These are phyloP conservation scores for Anethum foeniculum DNA, from an alignment of 140 eudicot species.

Conservation along the genomic window DNA sequence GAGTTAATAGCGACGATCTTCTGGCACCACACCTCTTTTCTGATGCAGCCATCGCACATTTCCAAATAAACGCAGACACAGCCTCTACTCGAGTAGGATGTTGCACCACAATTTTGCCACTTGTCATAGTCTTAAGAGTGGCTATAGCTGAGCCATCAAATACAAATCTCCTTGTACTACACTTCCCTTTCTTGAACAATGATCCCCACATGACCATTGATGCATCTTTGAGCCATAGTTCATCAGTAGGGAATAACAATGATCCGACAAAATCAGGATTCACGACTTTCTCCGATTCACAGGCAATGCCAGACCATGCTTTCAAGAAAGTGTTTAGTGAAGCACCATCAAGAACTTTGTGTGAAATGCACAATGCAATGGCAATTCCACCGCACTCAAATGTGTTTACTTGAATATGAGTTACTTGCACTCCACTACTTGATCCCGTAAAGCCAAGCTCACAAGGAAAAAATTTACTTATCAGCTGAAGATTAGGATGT, in stretches of 20 bases:
- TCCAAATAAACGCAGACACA: constrained; percentile 60
- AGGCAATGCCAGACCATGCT: constrained; percentile 36
- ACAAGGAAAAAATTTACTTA: constrained; percentile 41
- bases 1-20: constrained; percentile 42
- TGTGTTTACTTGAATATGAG: constrained; percentile 40
- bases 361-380: constrained; percentile 56
- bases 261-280: constrained; percentile 36
- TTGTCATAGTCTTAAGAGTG: constrained; percentile 25
- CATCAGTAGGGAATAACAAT: constrained; percentile 46
- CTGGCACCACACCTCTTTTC: constrained; percentile 19
- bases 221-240: constrained; percentile 44
- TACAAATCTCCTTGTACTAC: constrained; percentile 45
- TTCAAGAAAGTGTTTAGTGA: constrained; percentile 39
- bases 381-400: constrained; percentile 68
- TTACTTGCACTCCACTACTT: constrained; percentile 21
- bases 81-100: constrained; percentile 53
- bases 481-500: constrained; percentile 21
- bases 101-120: not conserved
- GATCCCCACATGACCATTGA: constrained; percentile 58
- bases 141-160: constrained; percentile 34
- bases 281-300: constrained; percentile 13
- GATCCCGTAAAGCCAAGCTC: constrained; percentile 20
- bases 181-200: constrained; percentile 48
- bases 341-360: constrained; percentile 62
- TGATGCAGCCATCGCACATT: constrained; percentile 35